Percentiles rank a stretch among this genome's conserved stretches.
These are phyloP conservation scores for Xerocomus spinulosus DNA, from an alignment of 768 basidiomycete genomes.

Conservation along the genomic window DNA sequence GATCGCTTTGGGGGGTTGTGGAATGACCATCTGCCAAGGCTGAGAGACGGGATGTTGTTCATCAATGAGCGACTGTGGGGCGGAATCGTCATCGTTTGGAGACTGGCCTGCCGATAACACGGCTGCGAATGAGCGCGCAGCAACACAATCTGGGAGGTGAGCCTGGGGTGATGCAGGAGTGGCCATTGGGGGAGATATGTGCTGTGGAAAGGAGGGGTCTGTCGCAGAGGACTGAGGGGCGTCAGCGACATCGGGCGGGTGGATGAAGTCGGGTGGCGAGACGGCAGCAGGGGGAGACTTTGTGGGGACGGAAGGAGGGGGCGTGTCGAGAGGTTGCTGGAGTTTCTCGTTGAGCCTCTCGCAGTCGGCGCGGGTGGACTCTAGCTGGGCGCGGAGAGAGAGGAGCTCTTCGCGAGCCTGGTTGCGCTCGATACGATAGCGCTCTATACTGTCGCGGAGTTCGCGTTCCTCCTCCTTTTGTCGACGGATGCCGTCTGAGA, in stretches of 20 bases:
- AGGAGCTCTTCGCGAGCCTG: constrained; percentile 32
- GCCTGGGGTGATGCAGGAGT: constrained; percentile 34
- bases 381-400: constrained; percentile 32
- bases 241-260: background rate
- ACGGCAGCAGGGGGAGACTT: constrained; percentile 2
- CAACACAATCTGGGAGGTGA: constrained; percentile 32
- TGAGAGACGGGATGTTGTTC: constrained; percentile 13
- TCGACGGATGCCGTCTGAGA: constrained; percentile 37
- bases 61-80: constrained; percentile 22
- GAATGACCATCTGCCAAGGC: constrained; percentile 22
- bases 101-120: constrained; percentile 30
- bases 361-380: constrained; percentile 31
- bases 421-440: constrained; percentile 33
- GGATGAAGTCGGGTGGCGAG: constrained; percentile 7
- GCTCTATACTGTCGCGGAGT: constrained; percentile 32
- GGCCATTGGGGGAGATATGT: constrained; percentile 20
- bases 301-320: constrained; percentile 1
- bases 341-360: constrained; percentile 30
- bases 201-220: constrained; percentile 22
- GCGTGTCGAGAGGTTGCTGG: constrained; percentile 5
- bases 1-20: constrained; percentile 10
- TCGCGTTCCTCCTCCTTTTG: constrained; percentile 38
- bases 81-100: constrained; percentile 21
- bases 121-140: constrained; percentile 32
- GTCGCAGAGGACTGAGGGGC: constrained; percentile 9